Conservation (phyloP, 176 grass and related monocot genomes). For the Cenchrus fungigraminus region DNA sequence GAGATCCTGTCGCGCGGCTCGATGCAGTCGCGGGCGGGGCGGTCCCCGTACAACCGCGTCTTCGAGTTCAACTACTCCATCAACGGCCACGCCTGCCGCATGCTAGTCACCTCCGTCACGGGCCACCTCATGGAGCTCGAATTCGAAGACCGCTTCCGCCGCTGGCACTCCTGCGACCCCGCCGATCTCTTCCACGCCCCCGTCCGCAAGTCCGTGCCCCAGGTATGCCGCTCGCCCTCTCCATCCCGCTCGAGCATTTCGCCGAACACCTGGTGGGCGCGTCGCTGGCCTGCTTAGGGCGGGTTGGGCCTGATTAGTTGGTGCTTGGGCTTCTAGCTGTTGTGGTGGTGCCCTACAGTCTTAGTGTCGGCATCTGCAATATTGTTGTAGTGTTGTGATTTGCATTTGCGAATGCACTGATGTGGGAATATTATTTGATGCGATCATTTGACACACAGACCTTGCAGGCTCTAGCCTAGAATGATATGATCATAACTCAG, state of each 20-base stretch:
- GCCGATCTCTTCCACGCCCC: constrained; percentile 79
- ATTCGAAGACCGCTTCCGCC: constrained; percentile 85
- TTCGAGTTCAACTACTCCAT: constrained; percentile 90
- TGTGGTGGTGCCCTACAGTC: not conserved
- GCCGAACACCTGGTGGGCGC: constrained; percentile 26
- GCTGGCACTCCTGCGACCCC: constrained; percentile 91
- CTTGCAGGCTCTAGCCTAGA: not conserved
- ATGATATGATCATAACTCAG: not conserved
- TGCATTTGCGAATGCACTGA: not conserved
- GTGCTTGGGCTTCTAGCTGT: not conserved
- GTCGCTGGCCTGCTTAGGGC: not conserved
- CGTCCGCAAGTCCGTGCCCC: constrained; percentile 79
- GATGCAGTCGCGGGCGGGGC: constrained; percentile 64
- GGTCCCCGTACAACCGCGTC: constrained; percentile 85
- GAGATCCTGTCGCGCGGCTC: constrained; percentile 80
- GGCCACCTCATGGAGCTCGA: constrained; percentile 98
- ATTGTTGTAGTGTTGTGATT: not conserved
- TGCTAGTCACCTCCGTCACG: constrained; percentile 94
- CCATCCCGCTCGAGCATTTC: constrained; percentile 6
- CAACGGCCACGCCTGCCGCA: constrained; percentile 59
- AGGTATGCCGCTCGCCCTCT: constrained; percentile 45
- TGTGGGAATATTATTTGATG: constrained; percentile 7
- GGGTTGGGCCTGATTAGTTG: not conserved
- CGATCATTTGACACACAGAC: not conserved
- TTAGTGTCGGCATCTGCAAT: not conserved